These are phyloP conservation scores for Cucurbita ficifolia DNA, from an alignment of 306 rosid species.

Conservation along the genomic window DNA sequence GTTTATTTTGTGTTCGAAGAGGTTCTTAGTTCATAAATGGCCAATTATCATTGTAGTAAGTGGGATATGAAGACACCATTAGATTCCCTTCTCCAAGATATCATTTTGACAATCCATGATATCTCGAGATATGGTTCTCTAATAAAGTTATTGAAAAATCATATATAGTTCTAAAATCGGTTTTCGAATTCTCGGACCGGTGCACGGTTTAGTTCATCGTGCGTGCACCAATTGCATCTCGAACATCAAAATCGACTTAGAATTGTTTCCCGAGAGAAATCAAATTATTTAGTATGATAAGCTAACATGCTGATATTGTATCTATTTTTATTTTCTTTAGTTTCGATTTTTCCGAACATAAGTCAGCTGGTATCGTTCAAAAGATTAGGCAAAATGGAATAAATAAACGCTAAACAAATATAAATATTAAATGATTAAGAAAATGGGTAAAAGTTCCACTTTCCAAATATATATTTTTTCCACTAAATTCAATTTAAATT, in stretches of 20 bases:
- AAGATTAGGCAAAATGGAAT: not conserved
- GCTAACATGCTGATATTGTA: too few relatives aligned
- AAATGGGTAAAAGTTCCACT: not conserved
- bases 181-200: not conserved
- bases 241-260: too few relatives aligned
- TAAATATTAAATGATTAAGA: not conserved
- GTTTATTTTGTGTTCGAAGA: not conserved
- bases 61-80: not conserved
- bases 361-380: not conserved
- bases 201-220: not conserved
- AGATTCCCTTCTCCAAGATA: not conserved
- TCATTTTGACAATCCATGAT: not conserved
- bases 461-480: not conserved
- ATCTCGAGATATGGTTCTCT: not conserved
- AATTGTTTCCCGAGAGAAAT: too few relatives aligned
- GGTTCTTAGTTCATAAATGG: not conserved
- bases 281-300: too few relatives aligned
- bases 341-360: too few relatives aligned
- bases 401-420: not conserved
- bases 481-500: not conserved
- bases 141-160: not conserved
- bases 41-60: not conserved
- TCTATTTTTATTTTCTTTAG: too few relatives aligned
- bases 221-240: too few relatives aligned
- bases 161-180: not conserved